Evolutionary conservation across 352 stramenopile genomes (phyloP).

Genomic region (Pythium pyrilobum): DNA sequence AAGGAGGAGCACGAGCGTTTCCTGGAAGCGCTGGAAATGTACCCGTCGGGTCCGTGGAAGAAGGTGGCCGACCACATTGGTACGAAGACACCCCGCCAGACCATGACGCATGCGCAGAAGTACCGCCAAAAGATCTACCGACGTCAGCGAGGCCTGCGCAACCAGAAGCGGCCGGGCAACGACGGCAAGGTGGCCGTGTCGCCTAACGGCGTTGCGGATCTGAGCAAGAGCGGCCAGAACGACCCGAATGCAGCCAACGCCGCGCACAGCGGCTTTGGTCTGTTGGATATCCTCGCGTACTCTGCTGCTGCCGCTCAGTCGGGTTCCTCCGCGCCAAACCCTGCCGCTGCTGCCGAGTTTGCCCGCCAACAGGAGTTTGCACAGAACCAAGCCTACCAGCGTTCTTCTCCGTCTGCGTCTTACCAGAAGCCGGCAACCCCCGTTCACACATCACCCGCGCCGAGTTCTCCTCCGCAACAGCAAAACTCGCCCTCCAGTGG

Average conservation of each 20-base stretch:
- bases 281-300: slow-evolving; percentile 71
- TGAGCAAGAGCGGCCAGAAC: slow-evolving; percentile 39
- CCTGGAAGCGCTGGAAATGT: slow-evolving; percentile 80
- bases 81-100: slow-evolving; percentile 91
- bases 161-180: slow-evolving; percentile 47
- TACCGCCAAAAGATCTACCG: slow-evolving; percentile 82
- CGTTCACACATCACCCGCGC: not conserved
- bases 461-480: slow-evolving; percentile 4
- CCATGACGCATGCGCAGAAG: slow-evolving; percentile 86
- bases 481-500: slow-evolving; percentile 6
- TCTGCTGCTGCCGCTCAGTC: slow-evolving; percentile 45
- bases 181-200: slow-evolving; percentile 41
- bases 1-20: slow-evolving; percentile 85
- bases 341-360: slow-evolving; percentile 21
- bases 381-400: slow-evolving; percentile 12
- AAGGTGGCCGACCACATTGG: slow-evolving; percentile 81
- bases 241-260: slow-evolving; percentile 12
- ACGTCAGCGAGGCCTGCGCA: slow-evolving; percentile 62
- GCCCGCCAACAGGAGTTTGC: slow-evolving; percentile 11
- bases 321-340: not conserved
- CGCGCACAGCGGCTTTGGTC: slow-evolving; percentile 33
- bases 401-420: not conserved
- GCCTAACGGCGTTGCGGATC: slow-evolving; percentile 52
- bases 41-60: slow-evolving; percentile 79
- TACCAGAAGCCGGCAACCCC: not conserved